Evolutionary conservation across 768 basidiomycete genomes (phyloP).

Genomic region (Suillus discolor): DNA sequence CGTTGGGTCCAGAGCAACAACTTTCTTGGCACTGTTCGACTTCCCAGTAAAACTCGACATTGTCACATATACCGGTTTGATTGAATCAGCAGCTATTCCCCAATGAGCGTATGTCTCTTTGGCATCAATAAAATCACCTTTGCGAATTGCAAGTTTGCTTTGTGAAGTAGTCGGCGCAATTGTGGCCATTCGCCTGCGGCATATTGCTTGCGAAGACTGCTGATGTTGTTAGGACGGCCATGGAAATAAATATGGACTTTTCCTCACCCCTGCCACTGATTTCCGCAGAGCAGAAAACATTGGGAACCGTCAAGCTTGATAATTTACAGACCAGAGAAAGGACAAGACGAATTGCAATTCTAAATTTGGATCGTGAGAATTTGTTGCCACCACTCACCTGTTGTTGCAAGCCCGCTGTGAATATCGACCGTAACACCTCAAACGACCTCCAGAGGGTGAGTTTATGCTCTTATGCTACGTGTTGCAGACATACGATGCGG

Average conservation of each 20-base stretch:
- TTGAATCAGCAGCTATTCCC: slow-evolving; percentile 38
- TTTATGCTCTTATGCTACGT: slow-evolving; percentile 20
- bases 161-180: slow-evolving; percentile 11
- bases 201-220: slow-evolving; percentile 6
- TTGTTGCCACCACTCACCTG: background rate
- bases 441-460: slow-evolving; percentile 43
- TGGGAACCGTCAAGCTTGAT: slow-evolving; percentile 5
- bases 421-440: slow-evolving; percentile 27
- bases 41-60: slow-evolving; percentile 57
- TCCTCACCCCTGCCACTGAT: slow-evolving; percentile 17
- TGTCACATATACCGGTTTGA: slow-evolving; percentile 58
- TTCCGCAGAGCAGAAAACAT: slow-evolving; percentile 25
- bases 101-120: slow-evolving; percentile 12
- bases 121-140: slow-evolving; percentile 20
- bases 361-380: slow-evolving; percentile 31
- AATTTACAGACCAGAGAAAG: background rate
- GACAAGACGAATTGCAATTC: slow-evolving; percentile 10
- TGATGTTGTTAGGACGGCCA: background rate
- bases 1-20: slow-evolving; percentile 72
- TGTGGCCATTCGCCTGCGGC: slow-evolving; percentile 16
- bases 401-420: slow-evolving; percentile 7
- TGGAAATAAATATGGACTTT: background rate
- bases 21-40: slow-evolving; percentile 41
- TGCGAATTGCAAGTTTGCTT: slow-evolving; percentile 11
- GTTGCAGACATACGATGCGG: slow-evolving; percentile 2